Evolutionary conservation across 768 basidiomycete species (phyloP).

Genomic region (Hericium alpestre): DNA sequence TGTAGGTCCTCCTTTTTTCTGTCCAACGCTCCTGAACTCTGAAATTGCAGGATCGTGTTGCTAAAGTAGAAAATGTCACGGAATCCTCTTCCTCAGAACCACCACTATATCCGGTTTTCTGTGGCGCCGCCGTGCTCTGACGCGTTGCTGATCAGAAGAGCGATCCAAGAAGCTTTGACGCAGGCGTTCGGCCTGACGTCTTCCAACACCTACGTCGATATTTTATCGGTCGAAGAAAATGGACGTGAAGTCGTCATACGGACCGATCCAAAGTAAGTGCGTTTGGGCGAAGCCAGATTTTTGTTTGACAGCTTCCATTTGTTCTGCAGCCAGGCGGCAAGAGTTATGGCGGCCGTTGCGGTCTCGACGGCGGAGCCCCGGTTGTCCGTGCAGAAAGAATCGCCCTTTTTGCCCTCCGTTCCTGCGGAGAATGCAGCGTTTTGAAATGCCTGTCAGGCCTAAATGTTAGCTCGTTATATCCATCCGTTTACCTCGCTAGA

Average conservation of each 20-base stretch:
- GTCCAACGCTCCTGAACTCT: too few species aligned
- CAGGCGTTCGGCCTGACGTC: constrained; percentile 46
- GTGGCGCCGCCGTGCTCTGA: constrained; percentile 30
- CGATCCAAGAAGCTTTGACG: constrained; percentile 42
- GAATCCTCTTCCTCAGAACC: constrained; percentile 8
- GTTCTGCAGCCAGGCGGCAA: constrained; percentile 19
- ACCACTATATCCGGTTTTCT: constrained; percentile 39
- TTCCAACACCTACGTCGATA: constrained; percentile 44
- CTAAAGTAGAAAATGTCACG: not conserved
- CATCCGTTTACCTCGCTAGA: too few species aligned
- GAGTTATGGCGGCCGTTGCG: constrained; percentile 20
- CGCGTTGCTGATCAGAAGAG: constrained; percentile 38
- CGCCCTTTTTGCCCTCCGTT: constrained; percentile 21
- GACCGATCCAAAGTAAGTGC: constrained; percentile 28
- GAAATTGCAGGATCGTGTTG: too few species aligned
- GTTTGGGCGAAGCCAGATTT: not conserved
- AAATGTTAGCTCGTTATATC: too few species aligned
- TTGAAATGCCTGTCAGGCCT: not conserved
- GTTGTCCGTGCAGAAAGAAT: constrained; percentile 20
- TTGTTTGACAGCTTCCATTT: not conserved
- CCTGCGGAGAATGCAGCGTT: constrained; percentile 9
- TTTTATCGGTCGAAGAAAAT: constrained; percentile 40
- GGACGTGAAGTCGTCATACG: constrained; percentile 34
- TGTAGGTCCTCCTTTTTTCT: too few species aligned
- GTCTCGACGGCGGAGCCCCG: constrained; percentile 13